Base-by-base conservation (phyloP, 441 rosid genomes). In the Raphanus hybrid region DNA sequence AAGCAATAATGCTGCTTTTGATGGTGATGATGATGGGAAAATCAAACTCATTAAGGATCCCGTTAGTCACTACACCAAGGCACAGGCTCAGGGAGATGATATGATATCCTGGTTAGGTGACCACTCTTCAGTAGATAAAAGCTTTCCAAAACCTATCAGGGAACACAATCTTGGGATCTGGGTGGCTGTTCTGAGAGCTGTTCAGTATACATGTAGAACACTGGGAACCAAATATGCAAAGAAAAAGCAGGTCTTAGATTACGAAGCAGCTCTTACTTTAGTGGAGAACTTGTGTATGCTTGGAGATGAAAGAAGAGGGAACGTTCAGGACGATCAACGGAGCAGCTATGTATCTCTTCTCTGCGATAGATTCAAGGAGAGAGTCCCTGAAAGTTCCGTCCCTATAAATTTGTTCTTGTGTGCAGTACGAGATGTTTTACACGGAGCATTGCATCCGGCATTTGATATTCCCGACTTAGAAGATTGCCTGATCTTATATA, bases 361-460 rank as follows among this genome's bases (percentile, higher is more conserved):
- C 6, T 54, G 71, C 41, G 29, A 55, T 39, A 65, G 18, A 64
- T 74, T 54, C 3, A 43, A 65, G 55, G 58, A 74, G 27, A 39
- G 12, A 14, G 50, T 5, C 54, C 1, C 1, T 0, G 39, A 0
- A 23, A 32, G 11, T 45, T 34, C 32, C 20, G 5, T 8, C 39
- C 7, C 23, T 12, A 0, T 37, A 37, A 26, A 5, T n/a, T 1
- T 7, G 16, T 65, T 73, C 27, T 65, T 73, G 70, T 37, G 57
- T 74, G 71, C 57, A 55, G 71, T 74, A 39, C 54, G 32, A 74
- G 65, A 74, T 74, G 65, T 74, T 74, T 26, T 74, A 4, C 5
- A 64, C 45, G 27, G 26, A 50, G 55, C 43, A 55, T 12, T 1
- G n/a, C 11, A 10, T 18, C 41, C 27, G 10, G 23, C 16, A 23